Conservation (phyloP, 148 eudicot species). For the Camellia lanceoleosa region DNA sequence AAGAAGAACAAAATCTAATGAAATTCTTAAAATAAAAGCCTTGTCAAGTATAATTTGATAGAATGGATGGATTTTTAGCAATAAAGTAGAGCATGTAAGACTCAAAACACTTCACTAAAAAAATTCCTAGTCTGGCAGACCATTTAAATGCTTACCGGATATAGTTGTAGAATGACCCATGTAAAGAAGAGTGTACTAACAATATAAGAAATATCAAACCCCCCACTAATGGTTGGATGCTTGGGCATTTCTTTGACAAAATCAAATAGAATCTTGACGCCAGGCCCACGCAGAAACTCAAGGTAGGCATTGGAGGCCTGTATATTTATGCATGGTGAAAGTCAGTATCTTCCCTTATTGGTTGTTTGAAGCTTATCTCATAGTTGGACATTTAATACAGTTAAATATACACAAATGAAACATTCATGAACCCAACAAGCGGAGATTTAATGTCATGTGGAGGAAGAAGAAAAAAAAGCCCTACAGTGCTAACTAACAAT, state of each 20-base stretch:
- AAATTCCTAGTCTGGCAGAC: not conserved
- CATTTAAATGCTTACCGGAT: constrained; percentile 41
- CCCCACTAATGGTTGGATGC: constrained; percentile 32
- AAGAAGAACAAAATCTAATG: too few species aligned
- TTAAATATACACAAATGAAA: not conserved
- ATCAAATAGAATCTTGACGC: constrained; percentile 52
- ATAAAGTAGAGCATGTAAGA: not conserved
- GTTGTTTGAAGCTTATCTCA: not conserved
- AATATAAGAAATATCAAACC: constrained; percentile 38
- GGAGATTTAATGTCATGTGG: not conserved
- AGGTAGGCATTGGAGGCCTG: constrained; percentile 91
- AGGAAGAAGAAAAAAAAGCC: not conserved
- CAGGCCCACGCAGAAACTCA: constrained; percentile 49
- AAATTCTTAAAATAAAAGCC: not conserved
- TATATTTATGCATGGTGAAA: constrained; percentile 11
- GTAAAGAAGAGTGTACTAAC: constrained; percentile 71
- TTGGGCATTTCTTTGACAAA: constrained; percentile 96
- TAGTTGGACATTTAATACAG: not conserved
- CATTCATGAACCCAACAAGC: not conserved
- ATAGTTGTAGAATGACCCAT: constrained; percentile 65
- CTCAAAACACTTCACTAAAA: too few species aligned
- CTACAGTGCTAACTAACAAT: too few species aligned
- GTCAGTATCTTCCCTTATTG: not conserved
- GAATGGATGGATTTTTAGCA: not conserved
- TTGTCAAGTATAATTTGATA: too few species aligned